Evolutionary conservation across 805 yeast genomes (phyloP).

Genomic region (Saccharomycopsis synnaedendra): DNA sequence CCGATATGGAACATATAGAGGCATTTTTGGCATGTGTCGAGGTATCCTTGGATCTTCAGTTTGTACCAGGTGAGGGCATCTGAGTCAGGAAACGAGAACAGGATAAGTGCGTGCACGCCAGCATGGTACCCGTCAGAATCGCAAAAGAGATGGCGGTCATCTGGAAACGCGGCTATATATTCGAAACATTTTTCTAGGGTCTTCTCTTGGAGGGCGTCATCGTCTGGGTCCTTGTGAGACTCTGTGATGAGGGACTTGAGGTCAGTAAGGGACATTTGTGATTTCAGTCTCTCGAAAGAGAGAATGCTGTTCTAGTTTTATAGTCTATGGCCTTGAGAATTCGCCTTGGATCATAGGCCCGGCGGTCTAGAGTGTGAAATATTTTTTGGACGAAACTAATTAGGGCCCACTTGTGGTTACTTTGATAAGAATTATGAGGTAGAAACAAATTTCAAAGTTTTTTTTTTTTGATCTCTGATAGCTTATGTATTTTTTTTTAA

Average conservation of each 20-base stretch:
- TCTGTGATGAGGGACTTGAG: conserved; percentile 19
- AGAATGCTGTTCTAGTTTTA: not conserved
- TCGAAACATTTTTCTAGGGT: conserved; percentile 31
- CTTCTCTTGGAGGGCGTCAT: conserved; percentile 25
- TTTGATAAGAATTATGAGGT: no score
- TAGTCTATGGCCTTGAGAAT: not conserved
- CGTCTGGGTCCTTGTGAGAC: conserved; percentile 24
- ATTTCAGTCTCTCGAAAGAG: not conserved
- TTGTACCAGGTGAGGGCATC: conserved; percentile 35
- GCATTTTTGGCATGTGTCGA: conserved; percentile 44
- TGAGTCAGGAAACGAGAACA: conserved; percentile 47
- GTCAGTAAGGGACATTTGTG: not conserved
- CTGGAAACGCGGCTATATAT: conserved; percentile 22
- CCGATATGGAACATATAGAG: conserved; percentile 40
- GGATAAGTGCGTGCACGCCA: conserved; percentile 41
- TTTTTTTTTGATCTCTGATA: no score
- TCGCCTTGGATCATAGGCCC: no score
- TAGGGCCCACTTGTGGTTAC: no score
- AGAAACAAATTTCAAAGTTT: no score
- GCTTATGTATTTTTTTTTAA: no score
- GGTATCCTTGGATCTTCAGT: conserved; percentile 26
- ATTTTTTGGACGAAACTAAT: no score
- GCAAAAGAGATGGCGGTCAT: conserved; percentile 43
- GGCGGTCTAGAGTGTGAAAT: no score
- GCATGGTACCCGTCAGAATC: conserved; percentile 35